Base-by-base conservation (phyloP, 2,329 filamentous ascomycete species). In the Leptographium galeiforme region DNA sequence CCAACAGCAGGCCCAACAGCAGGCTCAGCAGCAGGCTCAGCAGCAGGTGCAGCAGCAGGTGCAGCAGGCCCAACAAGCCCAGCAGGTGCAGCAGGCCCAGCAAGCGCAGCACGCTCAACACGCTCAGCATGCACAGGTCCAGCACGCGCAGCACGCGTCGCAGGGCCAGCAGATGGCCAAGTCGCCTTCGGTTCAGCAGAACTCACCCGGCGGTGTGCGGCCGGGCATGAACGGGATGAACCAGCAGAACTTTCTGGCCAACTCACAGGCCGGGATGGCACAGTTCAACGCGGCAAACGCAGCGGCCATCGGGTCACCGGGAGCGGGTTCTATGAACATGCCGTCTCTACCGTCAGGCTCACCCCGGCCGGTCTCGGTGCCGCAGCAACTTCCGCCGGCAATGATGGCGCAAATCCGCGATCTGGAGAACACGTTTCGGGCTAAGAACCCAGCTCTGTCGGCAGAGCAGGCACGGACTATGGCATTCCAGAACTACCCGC, bases 161-260 rank as follows among this genome's bases (percentile, higher is more conserved):
- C 48, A 50, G 38, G 39, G 50, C 13, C 51, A 57, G 36, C 52
- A 53, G 4, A 56, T 57, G 57, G 50, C 46, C 8, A 57, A 57
- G 53, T 48, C 36, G 2, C 50, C 54, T 4, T 48, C 60, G 55
- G 60, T 63, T 57, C 51, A 67, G 57, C 62, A 70, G 55, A 66
- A 55, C 12, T 65, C 63, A 2, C 63, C 64, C 2, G 59, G 58
- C 1, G 62, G 58, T 11, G 61, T 65, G 53, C 63, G 73, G 38
- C 70, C 69, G 39, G 62, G 65, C 1, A 63, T 70, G 40, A 70
- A 64, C 49, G 67, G 70, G 39, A 62, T 78, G 48, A 74, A 71
- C 56, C 76, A 79, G 59, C 76, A 77, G 59, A 73, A 64, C 52
- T 79, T 74, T 55, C 64, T 78, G 55, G 73, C 72, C 40, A 78